Conservation (phyloP, 2,329 filamentous ascomycete genomes). For the Diaporthe ampelina region DNA sequence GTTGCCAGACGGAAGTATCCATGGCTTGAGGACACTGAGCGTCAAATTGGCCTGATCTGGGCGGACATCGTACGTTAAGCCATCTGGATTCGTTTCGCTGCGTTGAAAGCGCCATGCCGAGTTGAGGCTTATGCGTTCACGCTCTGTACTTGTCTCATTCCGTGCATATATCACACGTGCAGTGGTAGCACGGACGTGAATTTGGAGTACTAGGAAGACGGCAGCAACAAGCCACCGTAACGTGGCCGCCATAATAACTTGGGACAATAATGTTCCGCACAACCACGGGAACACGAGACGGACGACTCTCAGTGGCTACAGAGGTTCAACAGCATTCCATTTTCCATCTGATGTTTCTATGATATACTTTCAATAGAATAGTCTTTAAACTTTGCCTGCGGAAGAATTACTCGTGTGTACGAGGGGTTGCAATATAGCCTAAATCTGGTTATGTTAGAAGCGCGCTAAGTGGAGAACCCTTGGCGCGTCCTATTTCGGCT, state of each 20-base stretch:
- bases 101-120: constrained; percentile 29
- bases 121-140: constrained; percentile 34
- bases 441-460: constrained; percentile 3
- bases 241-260: neutral
- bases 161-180: neutral
- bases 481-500: constrained; percentile 8
- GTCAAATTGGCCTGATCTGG: constrained; percentile 34
- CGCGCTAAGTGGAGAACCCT: constrained; percentile 4
- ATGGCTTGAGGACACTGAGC: constrained; percentile 32
- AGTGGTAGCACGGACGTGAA: neutral
- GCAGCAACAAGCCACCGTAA: constrained; percentile 12
- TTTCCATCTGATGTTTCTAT: neutral
- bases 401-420: constrained; percentile 1
- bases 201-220: neutral
- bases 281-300: neutral
- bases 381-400: neutral
- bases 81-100: constrained; percentile 35
- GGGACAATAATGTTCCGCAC: neutral
- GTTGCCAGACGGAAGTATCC: constrained; percentile 37
- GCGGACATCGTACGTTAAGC: constrained; percentile 36
- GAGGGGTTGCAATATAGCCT: constrained; percentile 3
- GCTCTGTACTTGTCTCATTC: neutral
- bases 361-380: neutral
- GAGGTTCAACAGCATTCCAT: neutral
- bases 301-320: neutral